Evolutionary conservation across 2,329 filamentous ascomycete genomes (phyloP).

Genomic region (Beauveria bassiana): DNA sequence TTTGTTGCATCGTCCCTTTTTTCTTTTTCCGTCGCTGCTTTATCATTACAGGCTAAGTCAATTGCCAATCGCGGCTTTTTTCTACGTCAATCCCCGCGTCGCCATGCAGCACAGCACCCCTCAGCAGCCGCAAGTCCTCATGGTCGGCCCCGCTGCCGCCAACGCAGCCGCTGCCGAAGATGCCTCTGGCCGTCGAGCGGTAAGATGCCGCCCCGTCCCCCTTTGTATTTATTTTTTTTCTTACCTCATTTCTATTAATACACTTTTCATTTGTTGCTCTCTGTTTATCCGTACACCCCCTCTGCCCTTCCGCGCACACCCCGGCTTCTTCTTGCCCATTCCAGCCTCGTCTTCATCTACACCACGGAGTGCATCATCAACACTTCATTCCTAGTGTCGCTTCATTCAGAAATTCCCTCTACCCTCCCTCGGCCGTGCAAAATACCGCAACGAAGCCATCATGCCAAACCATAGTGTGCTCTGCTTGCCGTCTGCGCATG

Average conservation of each 20-base stretch:
- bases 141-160: constrained; percentile 8
- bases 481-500: not conserved
- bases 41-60: not conserved
- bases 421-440: not conserved
- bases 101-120: constrained; percentile 7
- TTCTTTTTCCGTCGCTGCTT: not conserved
- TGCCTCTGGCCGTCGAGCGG: constrained; percentile 12
- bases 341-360: not conserved
- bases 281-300: not conserved
- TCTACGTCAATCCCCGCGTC: not conserved
- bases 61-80: not conserved
- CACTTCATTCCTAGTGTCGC: not conserved
- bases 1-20: not conserved
- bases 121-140: not conserved
- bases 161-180: constrained; percentile 2
- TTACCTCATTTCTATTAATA: not conserved
- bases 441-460: not conserved
- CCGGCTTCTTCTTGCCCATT: not conserved
- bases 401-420: not conserved
- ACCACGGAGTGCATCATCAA: not conserved
- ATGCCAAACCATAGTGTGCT: not conserved
- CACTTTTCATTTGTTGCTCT: not conserved
- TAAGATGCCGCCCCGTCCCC: constrained; percentile 1
- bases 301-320: not conserved
- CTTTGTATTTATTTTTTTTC: not conserved